These are phyloP conservation scores for Syncephalastrum sp. DNA, from an alignment of 371 early-diverging fungal genomes.

Conservation along the genomic window DNA sequence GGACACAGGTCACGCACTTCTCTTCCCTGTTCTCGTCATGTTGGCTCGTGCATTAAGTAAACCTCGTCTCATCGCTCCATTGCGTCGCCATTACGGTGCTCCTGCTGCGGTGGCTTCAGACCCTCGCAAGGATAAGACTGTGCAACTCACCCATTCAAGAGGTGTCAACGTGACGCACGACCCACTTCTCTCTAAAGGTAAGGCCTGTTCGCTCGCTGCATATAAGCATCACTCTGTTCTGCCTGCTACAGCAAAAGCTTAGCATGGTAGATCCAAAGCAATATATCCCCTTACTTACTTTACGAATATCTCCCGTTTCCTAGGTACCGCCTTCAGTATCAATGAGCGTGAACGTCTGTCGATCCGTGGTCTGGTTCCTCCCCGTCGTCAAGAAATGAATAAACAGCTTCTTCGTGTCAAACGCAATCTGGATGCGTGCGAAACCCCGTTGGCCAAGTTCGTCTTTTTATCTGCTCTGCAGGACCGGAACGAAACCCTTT, in stretches of 20 bases:
- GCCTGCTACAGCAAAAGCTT: no score
- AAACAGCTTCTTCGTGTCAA: constrained; percentile 57
- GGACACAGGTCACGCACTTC: constrained; percentile 6
- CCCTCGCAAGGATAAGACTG: constrained; percentile 54
- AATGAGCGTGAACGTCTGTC: constrained; percentile 61
- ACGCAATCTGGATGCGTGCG: constrained; percentile 53
- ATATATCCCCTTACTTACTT: no score
- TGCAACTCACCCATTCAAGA: constrained; percentile 48
- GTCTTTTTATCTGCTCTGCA: constrained; percentile 46
- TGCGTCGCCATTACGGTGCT: constrained; percentile 7
- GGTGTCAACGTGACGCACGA: constrained; percentile 59
- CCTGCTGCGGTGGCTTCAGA: constrained; percentile 31
- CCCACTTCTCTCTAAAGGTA: constrained; percentile 54
- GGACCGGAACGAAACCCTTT: constrained; percentile 64
- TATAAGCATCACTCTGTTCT: no score
- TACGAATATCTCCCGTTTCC: no score
- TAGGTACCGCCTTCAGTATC: constrained; percentile 62
- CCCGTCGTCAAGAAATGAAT: constrained; percentile 62
- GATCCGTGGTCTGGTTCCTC: constrained; percentile 64
- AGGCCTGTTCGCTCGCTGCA: not conserved
- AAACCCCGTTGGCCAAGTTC: constrained; percentile 57
- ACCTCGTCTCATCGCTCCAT: no score
- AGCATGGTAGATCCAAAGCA: no score
- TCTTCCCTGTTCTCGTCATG: no score
- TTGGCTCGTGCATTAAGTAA: no score